These are phyloP conservation scores for Neospermospora avenae DNA, from an alignment of 2,329 filamentous ascomycete genomes.

Conservation along the genomic window DNA sequence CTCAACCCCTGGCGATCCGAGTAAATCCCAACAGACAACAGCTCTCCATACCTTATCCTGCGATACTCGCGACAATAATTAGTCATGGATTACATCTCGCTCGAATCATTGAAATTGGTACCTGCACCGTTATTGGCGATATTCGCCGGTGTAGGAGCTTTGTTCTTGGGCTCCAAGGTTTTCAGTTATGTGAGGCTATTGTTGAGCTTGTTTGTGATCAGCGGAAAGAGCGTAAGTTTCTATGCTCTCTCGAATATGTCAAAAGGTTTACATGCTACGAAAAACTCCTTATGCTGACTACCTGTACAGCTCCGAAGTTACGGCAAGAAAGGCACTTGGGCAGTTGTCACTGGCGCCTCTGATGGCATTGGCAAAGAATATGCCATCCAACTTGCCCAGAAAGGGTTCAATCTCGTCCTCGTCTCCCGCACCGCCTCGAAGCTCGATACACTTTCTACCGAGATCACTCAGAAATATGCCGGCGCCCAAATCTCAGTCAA, in stretches of 20 bases:
- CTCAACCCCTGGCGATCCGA: neutral
- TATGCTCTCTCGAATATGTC: neutral
- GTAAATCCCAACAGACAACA: neutral
- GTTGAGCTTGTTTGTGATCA: slow-evolving; percentile 65
- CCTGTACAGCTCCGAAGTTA: slow-evolving; percentile 73
- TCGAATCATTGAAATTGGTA: slow-evolving; percentile 4
- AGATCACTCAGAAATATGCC: slow-evolving; percentile 69
- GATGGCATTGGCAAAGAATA: slow-evolving; percentile 98
- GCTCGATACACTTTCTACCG: slow-evolving; percentile 70
- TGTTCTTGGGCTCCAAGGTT: slow-evolving; percentile 55
- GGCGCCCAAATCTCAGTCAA: slow-evolving; percentile 64
- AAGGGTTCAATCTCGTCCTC: slow-evolving; percentile 92
- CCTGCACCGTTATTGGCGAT: slow-evolving; percentile 20
- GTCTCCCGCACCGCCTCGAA: slow-evolving; percentile 95
- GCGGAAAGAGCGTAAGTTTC: slow-evolving; percentile 55
- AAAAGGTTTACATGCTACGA: neutral
- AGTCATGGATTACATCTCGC: neutral
- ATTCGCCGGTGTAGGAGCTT: slow-evolving; percentile 52
- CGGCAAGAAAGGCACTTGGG: slow-evolving; percentile 90
- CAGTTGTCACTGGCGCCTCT: slow-evolving; percentile 88
- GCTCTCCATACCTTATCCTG: neutral
- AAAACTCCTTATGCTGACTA: slow-evolving; percentile 5
- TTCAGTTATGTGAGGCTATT: slow-evolving; percentile 59
- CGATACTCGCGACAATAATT: neutral
- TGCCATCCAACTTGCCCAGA: slow-evolving; percentile 80